Base-by-base conservation (phyloP, 2,329 filamentous ascomycete genomes). In the Venturia asperata region DNA sequence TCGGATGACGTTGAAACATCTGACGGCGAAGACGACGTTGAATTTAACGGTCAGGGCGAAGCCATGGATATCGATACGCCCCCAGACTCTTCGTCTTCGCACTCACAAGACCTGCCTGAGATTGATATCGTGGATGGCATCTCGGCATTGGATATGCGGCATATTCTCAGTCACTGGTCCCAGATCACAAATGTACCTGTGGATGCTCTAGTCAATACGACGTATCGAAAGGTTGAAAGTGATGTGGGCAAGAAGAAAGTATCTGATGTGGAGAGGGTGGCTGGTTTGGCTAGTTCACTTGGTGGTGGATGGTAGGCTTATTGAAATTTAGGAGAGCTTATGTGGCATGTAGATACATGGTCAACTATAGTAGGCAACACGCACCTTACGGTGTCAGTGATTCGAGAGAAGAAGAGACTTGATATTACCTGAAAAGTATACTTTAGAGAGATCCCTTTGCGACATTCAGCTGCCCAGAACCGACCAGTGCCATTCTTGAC, bases 191-290 rank as follows among this genome's bases (percentile, higher is more conserved):
- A 84, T 64, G 85, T 96, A 69, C 82, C 84, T 34, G 77, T 89
- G 72, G 84, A 87, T 67, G 90, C 83, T 73, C 79, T 99, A 72
- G 85, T 87, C 66, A 90, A 88, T 75, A 99, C 94, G 66, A 95
- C 86, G 63, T 99, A 91, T 79, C 86, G 94, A 68, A 88, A 92
- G 76, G 93, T 99, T 27, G 87, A 97, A 71, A 97, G 93, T 78
- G 91, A 97, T 74, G 91, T 99, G 55, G 94, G 94, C 62, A 96
- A 94, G 78, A 83, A 74, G 72, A 83, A 74, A 72, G 80, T 75
- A 80, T 82, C 82, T 67, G 89, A 92, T 73, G 88, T 90, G 55
- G 89, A 95, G 72, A 85, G 87, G 67, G 92, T 96, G 49, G 89
- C 92, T 66, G 91, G 94, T 72, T 81, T 99, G 72, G 93, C 93